These are phyloP conservation scores for Pseudozyma tsukubaensis DNA, from an alignment of 1,284 basidiomycete genomes.

Conservation along the genomic window DNA sequence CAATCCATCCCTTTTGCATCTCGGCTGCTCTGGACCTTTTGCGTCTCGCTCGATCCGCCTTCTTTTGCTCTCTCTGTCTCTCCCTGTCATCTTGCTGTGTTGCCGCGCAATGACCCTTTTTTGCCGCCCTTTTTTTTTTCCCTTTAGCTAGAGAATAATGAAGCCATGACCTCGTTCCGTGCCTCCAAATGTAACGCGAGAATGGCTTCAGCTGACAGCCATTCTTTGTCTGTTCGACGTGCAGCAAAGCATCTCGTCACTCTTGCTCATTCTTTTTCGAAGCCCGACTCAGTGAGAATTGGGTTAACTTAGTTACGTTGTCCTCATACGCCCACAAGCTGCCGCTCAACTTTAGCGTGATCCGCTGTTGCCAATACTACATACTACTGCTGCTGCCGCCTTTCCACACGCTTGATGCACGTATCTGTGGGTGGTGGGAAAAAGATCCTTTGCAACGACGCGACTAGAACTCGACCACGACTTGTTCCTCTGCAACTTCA, in stretches of 20 bases:
- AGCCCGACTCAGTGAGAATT: too few species aligned
- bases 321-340: too few species aligned
- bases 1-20: slow-evolving; percentile 17
- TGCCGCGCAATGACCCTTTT: background rate
- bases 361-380: background rate
- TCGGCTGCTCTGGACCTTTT: background rate
- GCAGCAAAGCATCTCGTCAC: too few species aligned
- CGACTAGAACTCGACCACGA: background rate
- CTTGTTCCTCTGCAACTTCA: background rate
- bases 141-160: background rate
- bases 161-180: too few species aligned
- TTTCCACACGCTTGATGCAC: slow-evolving; percentile 1
- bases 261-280: too few species aligned
- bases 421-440: slow-evolving; percentile 10
- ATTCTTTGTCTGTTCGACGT: background rate
- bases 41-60: background rate
- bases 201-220: slow-evolving; percentile 3
- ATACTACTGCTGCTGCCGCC: background rate
- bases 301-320: too few species aligned
- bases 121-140: background rate
- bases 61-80: too few species aligned
- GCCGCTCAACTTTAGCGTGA: too few species aligned
- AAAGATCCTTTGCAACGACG: background rate
- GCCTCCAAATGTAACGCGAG: too few species aligned
- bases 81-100: background rate